phyloP scores from a whole-genome alignment of 257 asterid species.

The Cruciata laevipes region DNA sequence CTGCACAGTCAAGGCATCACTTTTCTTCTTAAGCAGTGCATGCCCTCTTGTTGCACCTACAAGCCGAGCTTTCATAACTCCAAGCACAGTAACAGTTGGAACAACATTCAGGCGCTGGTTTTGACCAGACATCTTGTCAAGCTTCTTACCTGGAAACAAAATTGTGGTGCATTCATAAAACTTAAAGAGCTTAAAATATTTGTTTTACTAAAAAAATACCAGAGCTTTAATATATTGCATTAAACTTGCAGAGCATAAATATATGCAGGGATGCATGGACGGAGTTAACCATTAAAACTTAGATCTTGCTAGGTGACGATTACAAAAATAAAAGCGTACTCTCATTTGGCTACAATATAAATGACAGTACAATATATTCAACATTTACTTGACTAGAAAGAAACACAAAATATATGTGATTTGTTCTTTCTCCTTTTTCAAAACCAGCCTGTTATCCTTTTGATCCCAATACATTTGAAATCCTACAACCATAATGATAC shows the following conservation, averaged over 20 bases:
- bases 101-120: constrained; percentile 38
- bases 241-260: too few species aligned
- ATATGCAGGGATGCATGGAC: not conserved
- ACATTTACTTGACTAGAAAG: not conserved
- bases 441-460: not conserved
- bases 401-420: not conserved
- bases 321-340: not conserved
- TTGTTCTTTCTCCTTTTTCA: not conserved
- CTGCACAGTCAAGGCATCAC: constrained; percentile 47
- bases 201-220: not conserved
- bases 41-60: constrained; percentile 50
- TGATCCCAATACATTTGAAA: not conserved
- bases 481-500: too few species aligned
- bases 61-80: constrained; percentile 42
- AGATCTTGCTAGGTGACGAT: not conserved
- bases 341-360: not conserved
- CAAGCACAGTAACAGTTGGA: constrained; percentile 48
- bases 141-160: constrained; percentile 11
- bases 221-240: not conserved
- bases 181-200: not conserved
- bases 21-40: constrained; percentile 45
- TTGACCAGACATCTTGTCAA: constrained; percentile 40
- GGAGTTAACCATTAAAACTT: not conserved
- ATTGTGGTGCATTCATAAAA: not conserved
- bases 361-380: not conserved